phyloP scores from a whole-genome alignment of 208 protist genomes.

The Spongospora subterranea region DNA sequence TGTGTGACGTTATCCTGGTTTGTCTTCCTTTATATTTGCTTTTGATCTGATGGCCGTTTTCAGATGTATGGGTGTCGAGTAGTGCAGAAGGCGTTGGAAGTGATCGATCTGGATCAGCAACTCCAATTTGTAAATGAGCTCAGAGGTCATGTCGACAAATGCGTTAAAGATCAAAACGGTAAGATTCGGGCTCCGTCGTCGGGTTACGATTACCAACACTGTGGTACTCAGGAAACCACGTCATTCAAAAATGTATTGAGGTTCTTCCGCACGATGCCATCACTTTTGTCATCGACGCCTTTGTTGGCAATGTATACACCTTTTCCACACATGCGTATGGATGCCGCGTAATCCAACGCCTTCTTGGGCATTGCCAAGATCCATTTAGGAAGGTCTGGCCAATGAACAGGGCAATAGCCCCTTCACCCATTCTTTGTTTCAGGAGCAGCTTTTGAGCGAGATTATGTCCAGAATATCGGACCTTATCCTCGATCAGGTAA shows the following conservation, averaged over 20 bases:
- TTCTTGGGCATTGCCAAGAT: constrained; percentile 91
- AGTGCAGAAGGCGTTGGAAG: constrained; percentile 95
- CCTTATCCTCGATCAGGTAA: neutral
- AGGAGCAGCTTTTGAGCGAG: constrained; percentile 14
- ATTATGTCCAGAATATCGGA: neutral
- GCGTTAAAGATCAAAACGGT: constrained; percentile 98
- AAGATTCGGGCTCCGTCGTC: neutral
- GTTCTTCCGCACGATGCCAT: neutral
- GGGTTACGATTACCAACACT: neutral
- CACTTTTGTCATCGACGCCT: constrained; percentile 92
- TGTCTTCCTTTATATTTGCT: constrained; percentile 78
- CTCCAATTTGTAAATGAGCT: constrained; percentile 84
- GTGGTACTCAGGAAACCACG: constrained; percentile 88
- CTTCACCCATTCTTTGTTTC: neutral
- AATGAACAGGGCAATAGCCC: neutral
- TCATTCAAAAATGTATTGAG: constrained; percentile 99
- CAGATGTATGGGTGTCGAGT: constrained; percentile 97
- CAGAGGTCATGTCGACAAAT: constrained; percentile 89
- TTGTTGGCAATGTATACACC: constrained; percentile 85
- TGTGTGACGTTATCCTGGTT: constrained; percentile 83
- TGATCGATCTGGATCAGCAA: constrained; percentile 73
- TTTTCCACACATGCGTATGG: constrained; percentile 98
- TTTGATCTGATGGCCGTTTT: constrained; percentile 90
- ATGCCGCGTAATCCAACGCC: constrained; percentile 98
- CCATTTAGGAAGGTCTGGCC: neutral